Evolutionary conservation across 257 asterid species (phyloP).

Genomic region (Lithospermum erythrorhizon): DNA sequence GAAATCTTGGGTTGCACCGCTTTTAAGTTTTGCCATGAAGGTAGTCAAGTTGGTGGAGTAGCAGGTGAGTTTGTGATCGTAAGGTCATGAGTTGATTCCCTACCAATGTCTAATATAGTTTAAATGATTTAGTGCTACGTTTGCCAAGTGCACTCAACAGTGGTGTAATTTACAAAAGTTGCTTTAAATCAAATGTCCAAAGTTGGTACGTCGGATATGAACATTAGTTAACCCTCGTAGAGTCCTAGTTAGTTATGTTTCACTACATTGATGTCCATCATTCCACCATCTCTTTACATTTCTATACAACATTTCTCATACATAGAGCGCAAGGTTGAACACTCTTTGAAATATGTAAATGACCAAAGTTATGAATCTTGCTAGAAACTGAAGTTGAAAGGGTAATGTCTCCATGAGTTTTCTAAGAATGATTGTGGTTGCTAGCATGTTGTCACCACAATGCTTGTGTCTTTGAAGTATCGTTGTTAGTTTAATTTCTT

Average conservation of each 20-base stretch:
- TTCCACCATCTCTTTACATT: not conserved
- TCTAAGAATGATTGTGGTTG: conserved; percentile 89
- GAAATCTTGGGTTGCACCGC: too few relatives aligned
- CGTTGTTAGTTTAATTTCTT: conserved; percentile 96
- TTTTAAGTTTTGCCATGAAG: too few relatives aligned
- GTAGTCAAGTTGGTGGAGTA: too few relatives aligned
- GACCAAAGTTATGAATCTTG: conserved; percentile 39
- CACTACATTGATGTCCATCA: not conserved
- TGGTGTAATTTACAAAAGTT: too few relatives aligned
- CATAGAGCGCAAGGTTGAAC: not conserved
- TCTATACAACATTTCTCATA: not conserved
- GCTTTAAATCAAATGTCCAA: not conserved
- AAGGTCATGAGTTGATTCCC: too few relatives aligned
- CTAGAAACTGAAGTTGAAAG: conserved; percentile 92
- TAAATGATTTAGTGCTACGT: too few relatives aligned
- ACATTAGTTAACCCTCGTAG: too few relatives aligned
- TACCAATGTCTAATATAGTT: too few relatives aligned
- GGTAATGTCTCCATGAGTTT: conserved; percentile 87
- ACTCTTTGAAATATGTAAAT: not conserved
- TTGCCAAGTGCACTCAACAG: too few relatives aligned
- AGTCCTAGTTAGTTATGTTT: not conserved
- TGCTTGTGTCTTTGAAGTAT: conserved; percentile 58
- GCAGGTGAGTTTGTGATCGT: too few relatives aligned
- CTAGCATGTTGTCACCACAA: conserved; percentile 91
- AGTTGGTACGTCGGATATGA: too few relatives aligned